Conservation (phyloP, 2,329 filamentous ascomycete genomes). For the Xylaria arbuscula region DNA sequence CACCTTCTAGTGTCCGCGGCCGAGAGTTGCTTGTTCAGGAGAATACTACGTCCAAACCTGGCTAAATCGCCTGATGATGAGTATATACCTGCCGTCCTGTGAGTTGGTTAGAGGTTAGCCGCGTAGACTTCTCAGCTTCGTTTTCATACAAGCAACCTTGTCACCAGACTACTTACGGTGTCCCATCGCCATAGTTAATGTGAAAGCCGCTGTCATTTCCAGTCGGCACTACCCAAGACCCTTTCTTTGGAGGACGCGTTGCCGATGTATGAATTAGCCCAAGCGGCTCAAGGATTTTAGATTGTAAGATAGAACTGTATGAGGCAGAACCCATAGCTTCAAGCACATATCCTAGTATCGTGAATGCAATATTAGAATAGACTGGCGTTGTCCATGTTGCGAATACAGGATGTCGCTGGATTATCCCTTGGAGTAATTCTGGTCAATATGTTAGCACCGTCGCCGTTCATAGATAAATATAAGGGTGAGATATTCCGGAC, state of each 20-base stretch:
- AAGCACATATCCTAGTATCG: conserved; percentile 29
- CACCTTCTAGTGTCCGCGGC: conserved; percentile 20
- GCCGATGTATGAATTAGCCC: conserved; percentile 21
- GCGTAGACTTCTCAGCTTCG: not conserved
- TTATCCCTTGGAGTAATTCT: conserved; percentile 23
- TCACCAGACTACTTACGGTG: conserved; percentile 18
- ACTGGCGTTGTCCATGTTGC: conserved; percentile 22
- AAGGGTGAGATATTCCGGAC: not conserved
- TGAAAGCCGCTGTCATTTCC: conserved; percentile 18
- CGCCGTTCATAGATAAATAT: not conserved
- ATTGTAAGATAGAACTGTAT: conserved; percentile 19
- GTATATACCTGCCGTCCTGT: conserved; percentile 25
- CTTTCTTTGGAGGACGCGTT: not conserved
- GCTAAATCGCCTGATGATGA: conserved; percentile 23
- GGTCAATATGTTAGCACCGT: not conserved
- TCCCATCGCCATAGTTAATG: conserved; percentile 21
- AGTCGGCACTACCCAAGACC: conserved; percentile 28
- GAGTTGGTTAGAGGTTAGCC: conserved; percentile 14
- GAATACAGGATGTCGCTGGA: conserved; percentile 25
- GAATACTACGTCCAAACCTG: conserved; percentile 19
- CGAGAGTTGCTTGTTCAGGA: conserved; percentile 30
- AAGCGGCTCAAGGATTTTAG: conserved; percentile 19
- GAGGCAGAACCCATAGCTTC: conserved; percentile 21
- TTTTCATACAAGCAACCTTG: not conserved
- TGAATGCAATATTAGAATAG: conserved; percentile 31